phyloP scores from a whole-genome alignment of 1,139 yeast genomes.

The Kodamaea ohmeri region DNA sequence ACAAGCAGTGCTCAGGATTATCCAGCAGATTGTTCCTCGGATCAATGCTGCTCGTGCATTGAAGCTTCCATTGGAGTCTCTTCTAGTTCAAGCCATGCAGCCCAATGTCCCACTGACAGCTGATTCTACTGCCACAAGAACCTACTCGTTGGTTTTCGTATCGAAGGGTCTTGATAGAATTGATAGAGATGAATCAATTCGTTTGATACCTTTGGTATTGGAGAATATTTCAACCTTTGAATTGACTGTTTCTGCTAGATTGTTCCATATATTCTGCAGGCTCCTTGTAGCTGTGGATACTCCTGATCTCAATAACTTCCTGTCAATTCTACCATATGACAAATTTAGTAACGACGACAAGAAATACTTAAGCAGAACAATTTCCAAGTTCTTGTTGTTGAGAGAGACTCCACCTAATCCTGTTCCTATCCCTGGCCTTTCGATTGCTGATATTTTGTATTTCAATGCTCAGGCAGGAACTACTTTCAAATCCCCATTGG shows the following conservation, averaged over 20 bases:
- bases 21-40: conserved; percentile 68
- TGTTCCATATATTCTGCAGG: conserved; percentile 61
- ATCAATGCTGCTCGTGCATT: conserved; percentile 55
- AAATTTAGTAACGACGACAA: neutral
- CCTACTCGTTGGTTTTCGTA: conserved; percentile 65
- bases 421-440: conserved; percentile 59
- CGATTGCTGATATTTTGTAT: conserved; percentile 52
- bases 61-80: conserved; percentile 58
- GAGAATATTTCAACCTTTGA: conserved; percentile 42
- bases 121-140: conserved; percentile 53
- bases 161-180: conserved; percentile 64
- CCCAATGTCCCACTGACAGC: conserved; percentile 46
- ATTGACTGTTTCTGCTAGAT: conserved; percentile 49
- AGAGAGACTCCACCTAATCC: conserved; percentile 21
- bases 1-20: conserved; percentile 60
- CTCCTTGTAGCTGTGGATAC: conserved; percentile 49
- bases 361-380: conserved; percentile 41
- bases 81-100: conserved; percentile 59
- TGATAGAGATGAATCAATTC: conserved; percentile 27
- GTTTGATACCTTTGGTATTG: conserved; percentile 49
- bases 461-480: conserved; percentile 70
- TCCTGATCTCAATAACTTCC: conserved; percentile 47
- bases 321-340: conserved; percentile 20
- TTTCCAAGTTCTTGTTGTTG: conserved; percentile 57
- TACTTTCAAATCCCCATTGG: conserved; percentile 46